Conservation (phyloP, 257 asterid genomes). For the Plantago elongata region DNA sequence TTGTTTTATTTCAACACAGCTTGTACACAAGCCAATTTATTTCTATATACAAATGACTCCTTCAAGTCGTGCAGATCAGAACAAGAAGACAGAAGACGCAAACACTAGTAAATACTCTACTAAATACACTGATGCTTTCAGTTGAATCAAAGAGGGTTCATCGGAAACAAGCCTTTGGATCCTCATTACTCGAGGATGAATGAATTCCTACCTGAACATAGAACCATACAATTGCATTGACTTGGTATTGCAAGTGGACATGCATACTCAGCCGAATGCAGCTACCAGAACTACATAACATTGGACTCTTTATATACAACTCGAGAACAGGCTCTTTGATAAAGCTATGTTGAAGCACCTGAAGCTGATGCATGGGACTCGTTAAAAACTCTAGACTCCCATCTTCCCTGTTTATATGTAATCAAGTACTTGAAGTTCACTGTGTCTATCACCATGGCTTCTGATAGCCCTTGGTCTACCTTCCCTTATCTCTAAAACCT, state of each 20-base stretch:
- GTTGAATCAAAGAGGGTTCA: not conserved
- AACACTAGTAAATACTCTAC: not conserved
- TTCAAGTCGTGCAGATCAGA: too few relatives aligned
- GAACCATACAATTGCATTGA: not conserved
- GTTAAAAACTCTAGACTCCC: constrained; percentile 12
- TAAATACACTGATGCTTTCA: not conserved
- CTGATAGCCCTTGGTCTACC: constrained; percentile 66
- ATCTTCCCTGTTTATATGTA: constrained; percentile 31
- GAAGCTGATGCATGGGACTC: not conserved
- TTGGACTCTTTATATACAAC: too few relatives aligned
- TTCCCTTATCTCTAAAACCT: constrained; percentile 84
- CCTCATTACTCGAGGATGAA: not conserved
- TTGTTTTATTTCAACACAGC: too few relatives aligned
- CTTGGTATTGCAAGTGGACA: too few relatives aligned
- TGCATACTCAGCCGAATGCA: too few relatives aligned
- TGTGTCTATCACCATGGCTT: constrained; percentile 46
- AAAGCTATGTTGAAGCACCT: too few relatives aligned
- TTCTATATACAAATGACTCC: not conserved
- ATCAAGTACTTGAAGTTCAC: constrained; percentile 60
- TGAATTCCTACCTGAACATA: not conserved
- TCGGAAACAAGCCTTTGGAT: not conserved
- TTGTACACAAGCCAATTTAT: not conserved
- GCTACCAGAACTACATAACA: too few relatives aligned
- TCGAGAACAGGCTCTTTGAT: too few relatives aligned
- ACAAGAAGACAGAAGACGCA: not conserved